Evolutionary conservation across 2,329 filamentous ascomycete genomes (phyloP), one percentile per base, ranked within the genome.

Genomic region (Metarhizium guizhouense): DNA sequence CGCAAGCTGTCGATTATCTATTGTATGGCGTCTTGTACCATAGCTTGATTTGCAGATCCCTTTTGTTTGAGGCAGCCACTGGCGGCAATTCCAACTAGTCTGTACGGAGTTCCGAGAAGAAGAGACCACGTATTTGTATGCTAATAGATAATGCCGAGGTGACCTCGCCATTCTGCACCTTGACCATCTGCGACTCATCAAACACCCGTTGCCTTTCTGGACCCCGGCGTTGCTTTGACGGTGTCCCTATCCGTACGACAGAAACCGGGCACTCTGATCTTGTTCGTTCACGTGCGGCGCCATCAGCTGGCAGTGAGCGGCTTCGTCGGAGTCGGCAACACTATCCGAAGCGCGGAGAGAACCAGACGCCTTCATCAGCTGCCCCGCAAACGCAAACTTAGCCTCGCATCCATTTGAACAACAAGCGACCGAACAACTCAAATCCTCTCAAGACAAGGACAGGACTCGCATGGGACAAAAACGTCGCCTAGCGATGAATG

Each of bases 401-500:
- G 8, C 25, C 18, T 18, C 20, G 13, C 25, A 36, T 38, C 25
- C 30, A 29, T 36, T 20, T 16, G 6, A 11, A 34, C 32, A 3
- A 8, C 32, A 3, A 25, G n/a, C 40, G 18, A 45, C 42, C 42
- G 11, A 20, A 45, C 42, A 45, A 6, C 11, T 6, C n/a, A 11
- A 45, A 25, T 45, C 18, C n/a, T 20, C n/a, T 10, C n/a, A 11
- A 7, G n/a, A 20, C n/a, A 34, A 10, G 30, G 29, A 32, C 30
- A 32, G 5, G 3, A 6, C 6, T 45, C n/a, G 30, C 8, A 51
- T n/a, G 18, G 34, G 34, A 13, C 34, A 50, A 40, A 54, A 50
- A 45, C 32, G 40, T 51, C 53, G 25, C 20, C 16, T 25, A 53
- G 54, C 43, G 38, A 61, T 60, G 62, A 59, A 56, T 50, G 54